These are phyloP conservation scores for Leccinum sublutescens DNA, from an alignment of 768 basidiomycete genomes.

Conservation along the genomic window DNA sequence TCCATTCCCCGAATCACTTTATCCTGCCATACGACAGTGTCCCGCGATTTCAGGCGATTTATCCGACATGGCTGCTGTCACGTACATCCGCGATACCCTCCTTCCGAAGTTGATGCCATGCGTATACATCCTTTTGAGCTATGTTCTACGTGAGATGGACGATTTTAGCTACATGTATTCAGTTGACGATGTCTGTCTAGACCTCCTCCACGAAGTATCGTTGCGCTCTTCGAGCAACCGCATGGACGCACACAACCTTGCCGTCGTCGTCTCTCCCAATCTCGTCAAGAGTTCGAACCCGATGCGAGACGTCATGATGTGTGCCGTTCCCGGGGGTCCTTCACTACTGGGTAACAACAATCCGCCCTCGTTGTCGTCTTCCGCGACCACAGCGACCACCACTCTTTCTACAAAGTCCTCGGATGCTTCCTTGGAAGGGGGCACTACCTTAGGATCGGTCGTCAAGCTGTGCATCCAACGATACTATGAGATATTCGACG, in stretches of 20 bases:
- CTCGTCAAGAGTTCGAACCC: slow-evolving; percentile 70
- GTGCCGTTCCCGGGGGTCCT: slow-evolving; percentile 54
- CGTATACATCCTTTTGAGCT: slow-evolving; percentile 69
- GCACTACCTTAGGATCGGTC: slow-evolving; percentile 66
- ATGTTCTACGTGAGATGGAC: slow-evolving; percentile 55
- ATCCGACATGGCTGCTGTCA: slow-evolving; percentile 54
- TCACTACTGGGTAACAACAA: slow-evolving; percentile 28
- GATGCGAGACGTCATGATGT: slow-evolving; percentile 72
- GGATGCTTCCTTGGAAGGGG: slow-evolving; percentile 40
- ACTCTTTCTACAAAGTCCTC: slow-evolving; percentile 21
- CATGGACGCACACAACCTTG: slow-evolving; percentile 84
- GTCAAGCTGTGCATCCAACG: slow-evolving; percentile 76
- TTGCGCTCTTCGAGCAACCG: slow-evolving; percentile 61
- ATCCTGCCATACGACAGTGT: slow-evolving; percentile 65
- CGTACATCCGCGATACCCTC: slow-evolving; percentile 67
- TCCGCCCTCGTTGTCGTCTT: slow-evolving; percentile 23
- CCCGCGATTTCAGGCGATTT: slow-evolving; percentile 54
- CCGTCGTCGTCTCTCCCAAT: slow-evolving; percentile 78
- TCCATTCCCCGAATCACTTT: slow-evolving; percentile 70
- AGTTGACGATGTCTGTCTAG: slow-evolving; percentile 36
- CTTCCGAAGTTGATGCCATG: slow-evolving; percentile 70
- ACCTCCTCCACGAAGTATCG: slow-evolving; percentile 78
- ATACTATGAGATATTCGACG: slow-evolving; percentile 87
- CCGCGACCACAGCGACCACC: slow-evolving; percentile 14
- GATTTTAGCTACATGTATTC: not conserved